Percentiles rank a stretch among this genome's conserved stretches.
phyloP scores from a whole-genome alignment of 202 grass and related monocot genomes.

The Panicum hallii region DNA sequence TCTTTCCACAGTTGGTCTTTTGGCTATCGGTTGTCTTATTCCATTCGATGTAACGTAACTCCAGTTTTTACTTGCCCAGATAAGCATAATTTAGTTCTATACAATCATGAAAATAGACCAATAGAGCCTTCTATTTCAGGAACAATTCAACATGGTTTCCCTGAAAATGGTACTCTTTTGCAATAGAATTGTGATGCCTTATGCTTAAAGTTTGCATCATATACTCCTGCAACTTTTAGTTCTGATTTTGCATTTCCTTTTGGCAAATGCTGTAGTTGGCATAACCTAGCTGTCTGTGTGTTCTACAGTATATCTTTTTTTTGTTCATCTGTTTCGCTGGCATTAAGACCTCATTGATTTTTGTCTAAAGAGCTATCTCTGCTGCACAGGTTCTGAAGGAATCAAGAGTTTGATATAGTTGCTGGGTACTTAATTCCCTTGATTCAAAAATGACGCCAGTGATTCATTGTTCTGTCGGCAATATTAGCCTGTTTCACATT shows the following conservation, averaged over 20 bases:
- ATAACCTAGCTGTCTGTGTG: neutral
- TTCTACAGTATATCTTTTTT: neutral
- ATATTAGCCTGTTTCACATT: slow-evolving; percentile 75
- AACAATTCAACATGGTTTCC: neutral
- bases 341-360: neutral
- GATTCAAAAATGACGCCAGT: slow-evolving; percentile 74
- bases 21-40: neutral
- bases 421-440: neutral
- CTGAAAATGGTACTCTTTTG: neutral
- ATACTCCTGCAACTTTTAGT: neutral
- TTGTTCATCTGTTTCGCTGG: neutral
- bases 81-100: neutral
- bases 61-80: neutral
- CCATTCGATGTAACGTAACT: neutral
- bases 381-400: slow-evolving; percentile 36
- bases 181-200: neutral
- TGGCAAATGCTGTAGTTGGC: neutral
- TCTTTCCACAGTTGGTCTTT: neutral
- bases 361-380: slow-evolving; percentile 10
- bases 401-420: slow-evolving; percentile 28
- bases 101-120: neutral
- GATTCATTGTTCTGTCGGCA: slow-evolving; percentile 76
- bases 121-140: neutral
- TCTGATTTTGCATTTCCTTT: neutral
- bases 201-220: neutral